A percentile compares a stretch with the other conserved stretches of the same genome.
Evolutionary conservation across 371 early-diverging fungal species (phyloP).

Genomic region (Apophysomyces ossiformis): DNA sequence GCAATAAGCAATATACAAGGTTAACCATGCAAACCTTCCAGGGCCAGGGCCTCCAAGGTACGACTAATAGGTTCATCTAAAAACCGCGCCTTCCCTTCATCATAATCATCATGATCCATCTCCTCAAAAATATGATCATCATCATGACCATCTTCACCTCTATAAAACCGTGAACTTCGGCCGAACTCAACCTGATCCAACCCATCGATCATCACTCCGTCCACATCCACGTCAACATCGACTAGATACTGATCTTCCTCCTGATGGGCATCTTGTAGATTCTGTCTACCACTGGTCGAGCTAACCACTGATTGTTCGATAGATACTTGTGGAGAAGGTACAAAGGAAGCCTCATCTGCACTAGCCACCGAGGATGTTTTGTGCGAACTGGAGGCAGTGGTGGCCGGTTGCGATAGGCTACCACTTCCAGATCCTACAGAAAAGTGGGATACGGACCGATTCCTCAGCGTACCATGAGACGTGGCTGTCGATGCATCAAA

Average conservation of each 20-base stretch:
- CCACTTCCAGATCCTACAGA: constrained; percentile 1
- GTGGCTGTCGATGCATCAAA: constrained; percentile 30
- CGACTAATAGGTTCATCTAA: constrained; percentile 43
- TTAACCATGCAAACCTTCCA: constrained; percentile 38
- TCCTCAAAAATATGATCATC: constrained; percentile 28
- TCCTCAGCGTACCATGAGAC: background rate
- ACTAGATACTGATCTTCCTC: constrained; percentile 46
- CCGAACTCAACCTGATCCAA: constrained; percentile 44
- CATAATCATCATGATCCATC: constrained; percentile 29
- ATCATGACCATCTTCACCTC: constrained; percentile 23
- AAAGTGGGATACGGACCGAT: constrained; percentile 9
- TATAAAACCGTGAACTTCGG: constrained; percentile 25
- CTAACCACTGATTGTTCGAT: background rate
- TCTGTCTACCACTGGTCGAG: constrained; percentile 11
- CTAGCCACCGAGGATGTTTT: constrained; percentile 19
- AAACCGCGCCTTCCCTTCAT: constrained; percentile 22
- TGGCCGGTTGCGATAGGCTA: constrained; percentile 12
- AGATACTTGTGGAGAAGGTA: background rate
- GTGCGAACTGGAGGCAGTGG: constrained; percentile 11
- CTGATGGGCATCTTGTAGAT: constrained; percentile 6
- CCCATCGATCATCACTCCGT: constrained; percentile 58
- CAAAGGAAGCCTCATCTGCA: constrained; percentile 16
- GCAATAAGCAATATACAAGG: background rate
- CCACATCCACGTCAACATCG: constrained; percentile 56
- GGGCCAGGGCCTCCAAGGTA: constrained; percentile 49